Conservation (phyloP, 1,284 basidiomycete species). For the Bjerkandera adusta region DNA sequence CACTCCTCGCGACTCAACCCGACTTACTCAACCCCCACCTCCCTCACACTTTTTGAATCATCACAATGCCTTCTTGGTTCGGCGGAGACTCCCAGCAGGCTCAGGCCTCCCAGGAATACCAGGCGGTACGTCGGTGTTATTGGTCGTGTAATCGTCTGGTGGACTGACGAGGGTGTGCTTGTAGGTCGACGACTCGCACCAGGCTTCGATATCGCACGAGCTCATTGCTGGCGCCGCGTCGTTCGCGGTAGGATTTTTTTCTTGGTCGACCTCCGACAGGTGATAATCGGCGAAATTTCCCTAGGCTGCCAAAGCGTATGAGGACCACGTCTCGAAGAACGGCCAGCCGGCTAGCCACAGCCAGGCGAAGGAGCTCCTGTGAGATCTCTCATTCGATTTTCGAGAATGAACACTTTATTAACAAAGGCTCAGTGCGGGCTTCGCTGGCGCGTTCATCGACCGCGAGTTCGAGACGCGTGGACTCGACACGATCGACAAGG, state of each 20-base stretch:
- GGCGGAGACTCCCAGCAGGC: constrained; percentile 45
- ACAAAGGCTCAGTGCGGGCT: constrained; percentile 31
- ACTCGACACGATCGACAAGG: constrained; percentile 41
- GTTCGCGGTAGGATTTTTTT: constrained; percentile 29
- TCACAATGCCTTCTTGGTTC: constrained; percentile 52
- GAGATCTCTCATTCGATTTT: constrained; percentile 8
- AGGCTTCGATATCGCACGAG: constrained; percentile 60
- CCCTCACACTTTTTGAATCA: constrained; percentile 11
- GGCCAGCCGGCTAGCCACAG: constrained; percentile 37
- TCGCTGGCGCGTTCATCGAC: constrained; percentile 45
- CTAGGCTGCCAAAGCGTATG: constrained; percentile 41
- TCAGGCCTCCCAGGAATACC: constrained; percentile 34
- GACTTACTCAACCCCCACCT: constrained; percentile 9
- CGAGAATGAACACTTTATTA: not conserved
- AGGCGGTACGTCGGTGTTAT: constrained; percentile 33
- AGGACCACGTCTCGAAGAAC: constrained; percentile 36
- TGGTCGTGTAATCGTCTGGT: constrained; percentile 8
- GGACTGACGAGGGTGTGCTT: constrained; percentile 15
- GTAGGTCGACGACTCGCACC: constrained; percentile 49
- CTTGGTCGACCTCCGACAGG: too few relatives aligned
- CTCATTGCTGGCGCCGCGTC: constrained; percentile 62
- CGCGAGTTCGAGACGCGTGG: constrained; percentile 44
- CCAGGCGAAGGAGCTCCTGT: constrained; percentile 39
- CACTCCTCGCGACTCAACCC: too few relatives aligned
- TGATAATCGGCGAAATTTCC: not conserved